Evolutionary conservation across 2,329 filamentous ascomycete species (phyloP).

Genomic region (Pseudogymnoascus sp.): DNA sequence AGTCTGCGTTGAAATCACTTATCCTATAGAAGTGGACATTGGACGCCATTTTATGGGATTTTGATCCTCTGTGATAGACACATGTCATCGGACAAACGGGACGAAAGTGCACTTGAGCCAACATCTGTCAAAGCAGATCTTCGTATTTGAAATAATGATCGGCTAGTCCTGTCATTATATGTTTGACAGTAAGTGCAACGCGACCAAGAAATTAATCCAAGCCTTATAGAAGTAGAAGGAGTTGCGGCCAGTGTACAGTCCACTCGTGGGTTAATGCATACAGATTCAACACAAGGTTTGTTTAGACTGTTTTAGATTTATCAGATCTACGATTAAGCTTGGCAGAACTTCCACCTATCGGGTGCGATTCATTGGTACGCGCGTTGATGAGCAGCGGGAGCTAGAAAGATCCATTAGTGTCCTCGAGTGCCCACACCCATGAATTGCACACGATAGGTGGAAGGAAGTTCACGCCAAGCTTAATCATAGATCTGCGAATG

Average conservation of each 20-base stretch:
- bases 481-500: neutral
- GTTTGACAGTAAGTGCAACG: neutral
- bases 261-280: neutral
- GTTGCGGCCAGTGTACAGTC: neutral
- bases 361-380: neutral
- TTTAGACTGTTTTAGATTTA: neutral
- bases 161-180: neutral
- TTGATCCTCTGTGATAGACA: neutral
- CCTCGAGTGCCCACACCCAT: neutral
- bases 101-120: neutral
- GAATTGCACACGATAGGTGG: neutral
- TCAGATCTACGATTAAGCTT: neutral
- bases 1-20: neutral
- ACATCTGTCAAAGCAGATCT: neutral
- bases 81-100: neutral
- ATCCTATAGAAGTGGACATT: neutral
- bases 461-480: neutral
- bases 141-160: neutral
- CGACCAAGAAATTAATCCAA: neutral
- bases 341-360: neutral
- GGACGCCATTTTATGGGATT: neutral
- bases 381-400: neutral
- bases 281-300: neutral
- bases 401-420: neutral
- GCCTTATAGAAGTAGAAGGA: neutral